These are phyloP conservation scores for Apiospora saccharicola DNA, from an alignment of 2,329 filamentous ascomycete species.

Conservation along the genomic window DNA sequence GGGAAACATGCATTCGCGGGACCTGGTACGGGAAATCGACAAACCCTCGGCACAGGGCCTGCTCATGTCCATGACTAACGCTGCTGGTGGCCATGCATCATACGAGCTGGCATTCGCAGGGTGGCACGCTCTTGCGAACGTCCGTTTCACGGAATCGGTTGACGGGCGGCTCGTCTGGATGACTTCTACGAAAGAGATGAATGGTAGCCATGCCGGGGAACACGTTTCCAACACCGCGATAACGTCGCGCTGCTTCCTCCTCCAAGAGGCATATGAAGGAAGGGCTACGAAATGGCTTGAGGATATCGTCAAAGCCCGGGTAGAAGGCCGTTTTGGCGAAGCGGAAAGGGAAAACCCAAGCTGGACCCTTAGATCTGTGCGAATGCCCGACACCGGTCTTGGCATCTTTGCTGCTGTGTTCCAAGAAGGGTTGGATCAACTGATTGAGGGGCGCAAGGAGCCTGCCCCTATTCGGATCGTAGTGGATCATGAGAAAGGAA, in stretches of 20 bases:
- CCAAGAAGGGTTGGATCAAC: conserved; percentile 70
- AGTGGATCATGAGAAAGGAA: conserved; percentile 73
- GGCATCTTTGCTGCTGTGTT: conserved; percentile 73
- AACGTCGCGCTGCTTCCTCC: conserved; percentile 72
- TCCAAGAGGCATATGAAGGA: conserved; percentile 79
- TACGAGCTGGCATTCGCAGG: conserved; percentile 80
- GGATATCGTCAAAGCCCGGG: conserved; percentile 84
- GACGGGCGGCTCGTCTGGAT: conserved; percentile 73
- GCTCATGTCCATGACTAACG: conserved; percentile 69
- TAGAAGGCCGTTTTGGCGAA: conserved; percentile 86
- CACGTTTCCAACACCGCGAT: conserved; percentile 57
- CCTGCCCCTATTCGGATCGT: conserved; percentile 75
- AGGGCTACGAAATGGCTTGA: conserved; percentile 81
- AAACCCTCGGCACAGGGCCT: conserved; percentile 73
- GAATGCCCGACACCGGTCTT: conserved; percentile 66
- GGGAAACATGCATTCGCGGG: conserved; percentile 73
- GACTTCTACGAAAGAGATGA: conserved; percentile 68
- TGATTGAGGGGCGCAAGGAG: conserved; percentile 69
- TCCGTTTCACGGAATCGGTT: conserved; percentile 76
- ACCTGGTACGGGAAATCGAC: conserved; percentile 84
- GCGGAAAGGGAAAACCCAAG: conserved; percentile 79
- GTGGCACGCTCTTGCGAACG: conserved; percentile 72
- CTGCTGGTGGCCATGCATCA: conserved; percentile 64
- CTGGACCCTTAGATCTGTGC: conserved; percentile 80
- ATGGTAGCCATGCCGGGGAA: conserved; percentile 58